Evolutionary conservation across 192 early-diverging fungal species (phyloP).

Genomic region (Coemansia sp.): DNA sequence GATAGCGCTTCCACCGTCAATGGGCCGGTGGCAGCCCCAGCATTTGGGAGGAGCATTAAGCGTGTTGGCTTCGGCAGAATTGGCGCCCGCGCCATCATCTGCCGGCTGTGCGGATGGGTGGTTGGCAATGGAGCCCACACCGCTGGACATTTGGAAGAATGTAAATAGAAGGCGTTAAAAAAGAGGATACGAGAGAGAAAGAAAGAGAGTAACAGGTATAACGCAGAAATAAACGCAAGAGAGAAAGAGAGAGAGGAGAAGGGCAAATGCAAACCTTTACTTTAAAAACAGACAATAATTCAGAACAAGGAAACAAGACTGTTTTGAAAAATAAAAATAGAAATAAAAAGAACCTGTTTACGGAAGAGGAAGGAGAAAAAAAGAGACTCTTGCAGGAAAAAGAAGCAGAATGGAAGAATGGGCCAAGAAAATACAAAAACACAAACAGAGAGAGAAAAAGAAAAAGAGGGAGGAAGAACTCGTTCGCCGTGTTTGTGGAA

Average conservation of each 20-base stretch:
- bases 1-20: slow-evolving; percentile 77
- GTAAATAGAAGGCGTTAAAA: not conserved
- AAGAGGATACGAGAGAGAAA: not conserved
- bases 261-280: not conserved
- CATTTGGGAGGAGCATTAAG: slow-evolving; percentile 56
- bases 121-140: not conserved
- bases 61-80: slow-evolving; percentile 15
- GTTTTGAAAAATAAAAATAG: not conserved
- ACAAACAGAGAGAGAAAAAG: too few species aligned
- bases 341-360: not conserved
- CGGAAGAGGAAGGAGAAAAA: not conserved
- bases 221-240: slow-evolving; percentile 5
- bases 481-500: too few species aligned
- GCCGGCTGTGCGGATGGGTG: not conserved
- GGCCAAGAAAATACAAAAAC: too few species aligned
- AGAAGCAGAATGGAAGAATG: too few species aligned
- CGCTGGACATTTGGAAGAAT: slow-evolving; percentile 1
- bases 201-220: not conserved
- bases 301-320: not conserved
- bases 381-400: too few species aligned
- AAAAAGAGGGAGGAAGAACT: too few species aligned
- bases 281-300: too few species aligned
- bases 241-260: not conserved
- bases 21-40: slow-evolving; percentile 66
- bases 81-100: slow-evolving; percentile 20